Evolutionary conservation across 2,329 filamentous ascomycete genomes (phyloP).

Genomic region (Penicillium sp.): DNA sequence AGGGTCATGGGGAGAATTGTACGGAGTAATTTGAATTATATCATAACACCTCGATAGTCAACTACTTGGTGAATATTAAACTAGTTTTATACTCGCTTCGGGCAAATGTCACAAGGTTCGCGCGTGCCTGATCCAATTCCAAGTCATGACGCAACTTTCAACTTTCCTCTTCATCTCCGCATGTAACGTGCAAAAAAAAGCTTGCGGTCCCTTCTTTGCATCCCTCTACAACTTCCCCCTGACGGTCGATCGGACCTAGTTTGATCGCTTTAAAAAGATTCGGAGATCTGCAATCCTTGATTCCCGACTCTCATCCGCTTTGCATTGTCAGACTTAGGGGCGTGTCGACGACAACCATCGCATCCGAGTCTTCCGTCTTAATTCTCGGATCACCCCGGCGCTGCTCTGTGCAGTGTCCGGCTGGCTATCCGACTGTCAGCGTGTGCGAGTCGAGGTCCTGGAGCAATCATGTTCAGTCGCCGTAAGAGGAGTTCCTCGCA

Average conservation of each 20-base stretch:
- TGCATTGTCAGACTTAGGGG: not conserved
- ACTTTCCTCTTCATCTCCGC: constrained; percentile 10
- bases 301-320: not conserved
- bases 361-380: constrained; percentile 12
- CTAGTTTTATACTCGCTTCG: too few relatives aligned
- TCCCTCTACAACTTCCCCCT: too few relatives aligned
- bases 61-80: too few relatives aligned
- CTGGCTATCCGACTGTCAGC: constrained; percentile 11
- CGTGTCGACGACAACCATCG: constrained; percentile 4
- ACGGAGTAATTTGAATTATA: too few relatives aligned
- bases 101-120: constrained; percentile 13
- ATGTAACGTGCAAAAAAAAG: constrained; percentile 5
- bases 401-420: constrained; percentile 23
- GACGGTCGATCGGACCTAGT: not conserved
- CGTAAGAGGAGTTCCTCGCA: constrained; percentile 40
- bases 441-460: constrained; percentile 4
- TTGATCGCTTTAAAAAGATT: not conserved
- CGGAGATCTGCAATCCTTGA: not conserved
- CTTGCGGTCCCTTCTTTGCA: constrained; percentile 2
- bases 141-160: constrained; percentile 27
- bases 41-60: not conserved
- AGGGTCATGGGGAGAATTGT: too few relatives aligned
- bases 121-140: constrained; percentile 13
- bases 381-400: constrained; percentile 19
- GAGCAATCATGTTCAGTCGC: constrained; percentile 38